Conservation (phyloP, 768 basidiomycete genomes). For the Auriscalpium vulgare region DNA sequence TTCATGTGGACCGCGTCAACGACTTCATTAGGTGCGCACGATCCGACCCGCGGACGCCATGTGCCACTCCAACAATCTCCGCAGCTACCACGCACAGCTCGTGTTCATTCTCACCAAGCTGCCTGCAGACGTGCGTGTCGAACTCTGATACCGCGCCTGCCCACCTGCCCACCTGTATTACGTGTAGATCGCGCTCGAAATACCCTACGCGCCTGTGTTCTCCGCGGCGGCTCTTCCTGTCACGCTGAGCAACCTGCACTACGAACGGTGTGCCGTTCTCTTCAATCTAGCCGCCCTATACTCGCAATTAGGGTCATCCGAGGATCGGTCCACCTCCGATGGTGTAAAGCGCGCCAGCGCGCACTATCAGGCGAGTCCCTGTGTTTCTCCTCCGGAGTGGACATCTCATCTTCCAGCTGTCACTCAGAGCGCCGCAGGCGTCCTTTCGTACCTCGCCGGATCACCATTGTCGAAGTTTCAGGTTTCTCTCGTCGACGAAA, state of each 20-base stretch:
- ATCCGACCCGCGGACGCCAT: not conserved
- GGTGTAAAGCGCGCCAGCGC: slow-evolving; percentile 76
- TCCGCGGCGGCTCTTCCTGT: slow-evolving; percentile 47
- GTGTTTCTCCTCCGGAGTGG: not conserved
- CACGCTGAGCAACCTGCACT: slow-evolving; percentile 64
- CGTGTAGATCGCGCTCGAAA: slow-evolving; percentile 56
- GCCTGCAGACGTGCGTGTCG: slow-evolving; percentile 61
- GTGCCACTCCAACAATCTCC: slow-evolving; percentile 7
- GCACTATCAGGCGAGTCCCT: slow-evolving; percentile 53
- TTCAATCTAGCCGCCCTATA: slow-evolving; percentile 88
- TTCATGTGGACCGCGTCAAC: slow-evolving; percentile 51
- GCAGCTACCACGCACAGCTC: slow-evolving; percentile 89
- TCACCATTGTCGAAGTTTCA: slow-evolving; percentile 45
- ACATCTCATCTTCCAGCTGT: not conserved
- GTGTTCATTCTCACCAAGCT: slow-evolving; percentile 78
- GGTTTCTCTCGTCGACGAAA: slow-evolving; percentile 35
- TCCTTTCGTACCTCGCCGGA: slow-evolving; percentile 51
- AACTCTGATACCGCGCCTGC: not conserved
- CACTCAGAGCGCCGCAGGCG: slow-evolving; percentile 61
- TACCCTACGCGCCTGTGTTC: slow-evolving; percentile 72
- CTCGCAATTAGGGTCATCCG: slow-evolving; percentile 65
- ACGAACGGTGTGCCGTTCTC: slow-evolving; percentile 70
- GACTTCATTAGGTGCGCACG: slow-evolving; percentile 48
- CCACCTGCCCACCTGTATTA: not conserved
- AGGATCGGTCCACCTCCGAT: slow-evolving; percentile 65